These are phyloP conservation scores for Periconia sp. DNA, from an alignment of 2,329 filamentous ascomycete genomes.

Conservation along the genomic window DNA sequence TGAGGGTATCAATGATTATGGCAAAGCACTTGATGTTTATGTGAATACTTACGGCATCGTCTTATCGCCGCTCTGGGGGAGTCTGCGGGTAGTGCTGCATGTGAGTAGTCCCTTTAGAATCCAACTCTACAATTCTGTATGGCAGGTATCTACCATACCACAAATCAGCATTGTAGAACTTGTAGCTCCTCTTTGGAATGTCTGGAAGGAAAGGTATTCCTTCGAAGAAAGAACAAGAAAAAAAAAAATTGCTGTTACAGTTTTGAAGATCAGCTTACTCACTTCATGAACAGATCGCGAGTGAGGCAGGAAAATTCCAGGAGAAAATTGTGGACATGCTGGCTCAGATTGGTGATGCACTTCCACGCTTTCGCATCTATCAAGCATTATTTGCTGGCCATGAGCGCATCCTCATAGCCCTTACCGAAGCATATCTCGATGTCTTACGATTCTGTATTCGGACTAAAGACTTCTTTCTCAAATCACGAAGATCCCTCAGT, in stretches of 20 bases:
- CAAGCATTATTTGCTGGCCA: constrained; percentile 20
- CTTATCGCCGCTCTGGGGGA: constrained; percentile 27
- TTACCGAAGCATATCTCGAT: constrained; percentile 22
- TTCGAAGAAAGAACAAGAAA: no score
- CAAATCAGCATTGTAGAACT: neutral
- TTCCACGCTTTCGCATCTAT: constrained; percentile 25
- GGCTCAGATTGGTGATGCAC: constrained; percentile 19
- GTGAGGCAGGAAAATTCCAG: constrained; percentile 20
- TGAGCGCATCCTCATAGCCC: constrained; percentile 16
- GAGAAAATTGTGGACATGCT: constrained; percentile 27
- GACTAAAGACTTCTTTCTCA: constrained; percentile 19
- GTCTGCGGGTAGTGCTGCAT: constrained; percentile 22
- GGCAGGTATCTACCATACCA: neutral
- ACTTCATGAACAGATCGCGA: constrained; percentile 14
- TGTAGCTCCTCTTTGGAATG: no score
- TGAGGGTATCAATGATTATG: constrained; percentile 20
- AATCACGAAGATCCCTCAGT: constrained; percentile 13
- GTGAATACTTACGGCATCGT: constrained; percentile 18
- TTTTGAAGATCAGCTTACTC: neutral
- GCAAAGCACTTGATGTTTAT: constrained; percentile 25
- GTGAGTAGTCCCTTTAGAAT: constrained; percentile 9
- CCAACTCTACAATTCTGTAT: neutral
- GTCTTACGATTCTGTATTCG: constrained; percentile 19
- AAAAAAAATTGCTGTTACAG: neutral
- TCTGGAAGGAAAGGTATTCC: no score